Conservation (phyloP, 108 stramenopile species). For the Skeletonema tropicum region DNA sequence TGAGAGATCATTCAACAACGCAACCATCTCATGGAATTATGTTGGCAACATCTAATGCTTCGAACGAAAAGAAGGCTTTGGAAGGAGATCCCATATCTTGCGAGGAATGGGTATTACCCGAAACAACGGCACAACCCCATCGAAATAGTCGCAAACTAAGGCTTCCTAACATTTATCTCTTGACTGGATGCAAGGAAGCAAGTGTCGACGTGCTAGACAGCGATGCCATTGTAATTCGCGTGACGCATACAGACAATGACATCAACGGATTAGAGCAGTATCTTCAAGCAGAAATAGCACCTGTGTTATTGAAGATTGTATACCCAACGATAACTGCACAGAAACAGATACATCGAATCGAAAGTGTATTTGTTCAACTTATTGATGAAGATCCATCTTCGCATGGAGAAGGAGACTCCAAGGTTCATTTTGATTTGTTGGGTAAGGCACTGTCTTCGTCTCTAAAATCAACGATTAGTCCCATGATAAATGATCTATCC, state of each 20-base stretch:
- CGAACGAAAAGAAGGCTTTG: not conserved
- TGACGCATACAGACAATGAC: conserved; percentile 2
- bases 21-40: not conserved
- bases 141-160: conserved; percentile 15
- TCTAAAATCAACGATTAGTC: conserved; percentile 14
- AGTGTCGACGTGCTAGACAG: conserved; percentile 5
- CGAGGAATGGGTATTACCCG: conserved; percentile 7
- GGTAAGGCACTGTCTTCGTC: conserved; percentile 32
- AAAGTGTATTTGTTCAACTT: conserved; percentile 24
- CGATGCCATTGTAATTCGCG: conserved; percentile 24
- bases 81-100: not conserved
- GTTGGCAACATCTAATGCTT: not conserved
- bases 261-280: conserved; percentile 7
- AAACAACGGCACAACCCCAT: not conserved
- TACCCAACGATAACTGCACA: not conserved
- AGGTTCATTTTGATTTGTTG: conserved; percentile 21
- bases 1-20: not conserved
- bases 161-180: conserved; percentile 25
- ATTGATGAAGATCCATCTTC: conserved; percentile 44
- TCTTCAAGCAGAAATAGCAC: conserved; percentile 19
- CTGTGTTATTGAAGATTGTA: conserved; percentile 4
- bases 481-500: conserved; percentile 29
- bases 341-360: conserved; percentile 13
- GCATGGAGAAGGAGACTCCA: conserved; percentile 7
- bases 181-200: conserved; percentile 23